Base-by-base conservation (phyloP, 1,284 basidiomycete species). In the Schizophyllum commune region DNA sequence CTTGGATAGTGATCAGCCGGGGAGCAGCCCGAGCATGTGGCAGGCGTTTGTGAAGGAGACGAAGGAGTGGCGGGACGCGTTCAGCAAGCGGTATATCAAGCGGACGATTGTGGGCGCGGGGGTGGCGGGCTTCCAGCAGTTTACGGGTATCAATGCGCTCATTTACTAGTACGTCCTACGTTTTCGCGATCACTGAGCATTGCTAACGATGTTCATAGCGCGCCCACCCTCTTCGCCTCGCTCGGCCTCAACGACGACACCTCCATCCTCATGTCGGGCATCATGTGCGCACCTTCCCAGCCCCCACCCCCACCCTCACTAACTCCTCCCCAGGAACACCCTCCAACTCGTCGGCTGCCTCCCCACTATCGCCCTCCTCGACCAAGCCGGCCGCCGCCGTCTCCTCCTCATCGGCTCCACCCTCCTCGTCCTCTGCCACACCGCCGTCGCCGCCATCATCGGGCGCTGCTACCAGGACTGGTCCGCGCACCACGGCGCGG, bases 261-360 rank as follows among this genome's bases (percentile, higher is more conserved):
- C 9, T 47, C 39, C 13, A 47, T 47, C 17, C 39, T 47, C 39
- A 47, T 47, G 39, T 47, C 39, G 4, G 39, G 39, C 39, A 47
- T 47, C 39, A 47, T 47, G 39, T 47, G 9, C 39, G 39, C 17
- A 27, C 39, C 9, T 13, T 47, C 39, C 39, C 17, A 6, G 13
- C 17, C 9, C 9, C 2, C 39, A 11, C 17, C 39, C 39, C 9
- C 9, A 3, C 13, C 39, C 2, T 47, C 39, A 47, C 39, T 47
- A 3, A 47, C 17, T 8, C 2, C 39, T 8, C 39, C 39, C 39
- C 9, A 47, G 39, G 39, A 47, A 47, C 39, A 47, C 39, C 17
- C 39, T 86, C 51, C 86, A 83, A 65, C 80, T 82, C 65, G 72
- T 72, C 8, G 83, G 82, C 33, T 83, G 84, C 4, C 75, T 87